phyloP scores from a whole-genome alignment of 2,329 filamentous ascomycete species.

The Scopulariopsis brevicaulis region DNA sequence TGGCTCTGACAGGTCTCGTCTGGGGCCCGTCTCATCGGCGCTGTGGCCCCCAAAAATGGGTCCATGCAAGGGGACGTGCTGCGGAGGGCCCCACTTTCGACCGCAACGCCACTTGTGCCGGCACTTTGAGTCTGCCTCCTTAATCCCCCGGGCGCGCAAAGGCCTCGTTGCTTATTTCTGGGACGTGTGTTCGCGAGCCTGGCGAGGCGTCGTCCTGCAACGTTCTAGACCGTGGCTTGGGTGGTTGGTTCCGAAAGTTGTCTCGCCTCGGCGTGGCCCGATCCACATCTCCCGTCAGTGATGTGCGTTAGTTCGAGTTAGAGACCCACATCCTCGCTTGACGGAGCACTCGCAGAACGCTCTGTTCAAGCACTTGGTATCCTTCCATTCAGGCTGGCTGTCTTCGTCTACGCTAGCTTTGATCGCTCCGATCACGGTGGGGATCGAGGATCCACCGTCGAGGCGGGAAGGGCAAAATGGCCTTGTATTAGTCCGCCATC shows the following conservation, averaged over 20 bases:
- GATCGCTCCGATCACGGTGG: too few relatives aligned
- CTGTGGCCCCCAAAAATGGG: not conserved
- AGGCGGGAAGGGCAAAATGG: not conserved
- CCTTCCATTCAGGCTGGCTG: not conserved
- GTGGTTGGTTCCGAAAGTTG: not conserved
- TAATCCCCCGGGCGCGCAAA: not conserved
- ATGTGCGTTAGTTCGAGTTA: not conserved
- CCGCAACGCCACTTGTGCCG: not conserved
- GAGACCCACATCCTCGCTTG: not conserved
- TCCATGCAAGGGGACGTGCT: not conserved
- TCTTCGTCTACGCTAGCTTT: not conserved
- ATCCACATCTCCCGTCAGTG: not conserved
- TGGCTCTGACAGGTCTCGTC: conserved; percentile 16
- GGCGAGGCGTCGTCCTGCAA: not conserved
- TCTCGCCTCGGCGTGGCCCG: not conserved
- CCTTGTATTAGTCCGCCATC: not conserved
- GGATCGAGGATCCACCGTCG: not conserved
- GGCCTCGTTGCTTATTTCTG: not conserved
- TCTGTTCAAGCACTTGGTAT: not conserved
- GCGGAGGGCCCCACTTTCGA: not conserved
- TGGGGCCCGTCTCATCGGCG: conserved; percentile 15
- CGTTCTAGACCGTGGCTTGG: not conserved
- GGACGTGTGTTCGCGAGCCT: not conserved
- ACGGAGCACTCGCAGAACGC: not conserved
- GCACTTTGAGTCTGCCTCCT: not conserved